Conservation (phyloP, 1,139 yeast species). For the Eremothecium cymbalariae region DNA sequence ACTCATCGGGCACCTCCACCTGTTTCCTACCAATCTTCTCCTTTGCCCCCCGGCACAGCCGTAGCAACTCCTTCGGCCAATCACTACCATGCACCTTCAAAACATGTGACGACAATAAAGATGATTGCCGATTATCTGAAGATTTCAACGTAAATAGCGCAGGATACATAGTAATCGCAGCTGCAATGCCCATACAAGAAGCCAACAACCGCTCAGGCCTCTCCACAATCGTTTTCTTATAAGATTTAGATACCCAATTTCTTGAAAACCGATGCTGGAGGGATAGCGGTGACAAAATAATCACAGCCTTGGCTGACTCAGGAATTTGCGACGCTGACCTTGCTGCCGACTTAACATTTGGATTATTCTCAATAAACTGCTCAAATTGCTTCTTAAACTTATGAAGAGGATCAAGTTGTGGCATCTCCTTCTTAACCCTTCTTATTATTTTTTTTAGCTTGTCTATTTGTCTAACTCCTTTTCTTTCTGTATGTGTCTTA, state of each 20-base stretch:
- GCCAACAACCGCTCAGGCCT: slow-evolving; percentile 77
- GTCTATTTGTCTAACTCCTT: too few relatives aligned
- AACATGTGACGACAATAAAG: slow-evolving; percentile 45
- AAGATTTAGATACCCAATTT: slow-evolving; percentile 65
- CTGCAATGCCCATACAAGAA: slow-evolving; percentile 66
- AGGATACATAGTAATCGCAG: slow-evolving; percentile 67
- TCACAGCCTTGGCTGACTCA: slow-evolving; percentile 43
- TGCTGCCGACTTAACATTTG: slow-evolving; percentile 43
- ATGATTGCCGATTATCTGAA: slow-evolving; percentile 26
- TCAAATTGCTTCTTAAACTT: slow-evolving; percentile 40
- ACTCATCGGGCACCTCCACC: slow-evolving; percentile 69
- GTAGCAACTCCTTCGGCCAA: slow-evolving; percentile 60
- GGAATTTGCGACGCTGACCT: slow-evolving; percentile 39
- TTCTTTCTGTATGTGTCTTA: too few relatives aligned
- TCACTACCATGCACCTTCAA: slow-evolving; percentile 62
- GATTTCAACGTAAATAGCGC: slow-evolving; percentile 47
- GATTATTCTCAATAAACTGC: slow-evolving; percentile 45
- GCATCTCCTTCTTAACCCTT: too few relatives aligned
- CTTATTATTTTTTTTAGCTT: too few relatives aligned
- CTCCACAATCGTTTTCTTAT: slow-evolving; percentile 66
- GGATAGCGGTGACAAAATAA: slow-evolving; percentile 52
- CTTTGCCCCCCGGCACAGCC: slow-evolving; percentile 53
- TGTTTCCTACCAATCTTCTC: slow-evolving; percentile 47
- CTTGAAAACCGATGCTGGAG: slow-evolving; percentile 67
- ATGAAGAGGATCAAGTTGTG: slow-evolving; percentile 30